phyloP scores from a whole-genome alignment of 2,329 filamentous ascomycete species.

The Xylariaceae sp. region DNA sequence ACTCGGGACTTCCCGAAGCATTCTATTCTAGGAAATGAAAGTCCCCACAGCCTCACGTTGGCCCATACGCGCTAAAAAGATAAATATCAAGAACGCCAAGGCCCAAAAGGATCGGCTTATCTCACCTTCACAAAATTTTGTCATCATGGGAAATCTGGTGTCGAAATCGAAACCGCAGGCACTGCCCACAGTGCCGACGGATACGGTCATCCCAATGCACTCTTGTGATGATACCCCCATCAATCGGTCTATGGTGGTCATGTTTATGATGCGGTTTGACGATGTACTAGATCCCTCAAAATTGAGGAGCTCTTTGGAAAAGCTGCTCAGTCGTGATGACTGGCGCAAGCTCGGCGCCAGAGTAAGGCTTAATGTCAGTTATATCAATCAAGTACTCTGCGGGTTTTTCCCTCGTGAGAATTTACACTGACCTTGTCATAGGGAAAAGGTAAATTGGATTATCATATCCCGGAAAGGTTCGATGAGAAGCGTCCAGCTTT shows the following conservation, averaged over 20 bases:
- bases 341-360: slow-evolving; percentile 46
- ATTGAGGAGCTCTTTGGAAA: slow-evolving; percentile 33
- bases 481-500: slow-evolving; percentile 39
- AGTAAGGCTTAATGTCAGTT: slow-evolving; percentile 36
- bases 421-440: slow-evolving; percentile 7
- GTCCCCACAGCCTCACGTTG: no score
- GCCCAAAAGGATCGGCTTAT: no score
- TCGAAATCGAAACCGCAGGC: background rate
- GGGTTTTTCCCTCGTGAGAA: slow-evolving; percentile 6
- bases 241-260: slow-evolving; percentile 17
- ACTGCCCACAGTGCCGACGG: background rate
- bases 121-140: background rate
- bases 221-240: slow-evolving; percentile 15
- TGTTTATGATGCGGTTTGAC: slow-evolving; percentile 8
- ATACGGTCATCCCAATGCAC: slow-evolving; percentile 13
- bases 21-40: no score
- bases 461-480: slow-evolving; percentile 38
- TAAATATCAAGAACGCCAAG: no score
- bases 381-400: background rate
- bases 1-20: no score
- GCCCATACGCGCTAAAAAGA: no score
- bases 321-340: slow-evolving; percentile 37
- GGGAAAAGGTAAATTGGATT: slow-evolving; percentile 34
- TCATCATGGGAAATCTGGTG: background rate
- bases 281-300: slow-evolving; percentile 39